A percentile compares a stretch with the other conserved stretches of the same genome.
phyloP scores from a whole-genome alignment of 2,329 filamentous ascomycete genomes.

The Neodidymelliopsis sp. region DNA sequence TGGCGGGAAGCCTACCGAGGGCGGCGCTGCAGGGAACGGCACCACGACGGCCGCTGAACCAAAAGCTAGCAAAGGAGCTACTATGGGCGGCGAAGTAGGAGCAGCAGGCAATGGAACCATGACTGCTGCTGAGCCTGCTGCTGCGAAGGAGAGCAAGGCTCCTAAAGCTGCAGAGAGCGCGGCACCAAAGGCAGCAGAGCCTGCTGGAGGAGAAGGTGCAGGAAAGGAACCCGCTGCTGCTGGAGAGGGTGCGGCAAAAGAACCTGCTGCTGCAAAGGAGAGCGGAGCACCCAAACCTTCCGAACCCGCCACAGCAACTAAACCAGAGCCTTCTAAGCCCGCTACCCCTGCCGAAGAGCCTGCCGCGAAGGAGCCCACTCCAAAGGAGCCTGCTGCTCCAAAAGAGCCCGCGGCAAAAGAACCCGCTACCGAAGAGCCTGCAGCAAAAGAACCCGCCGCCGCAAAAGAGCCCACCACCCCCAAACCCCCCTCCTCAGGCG shows the following conservation, averaged over 20 bases:
- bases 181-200: constrained; percentile 8
- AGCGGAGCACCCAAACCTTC: too few species aligned
- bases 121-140: constrained; percentile 1
- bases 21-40: constrained; percentile 8
- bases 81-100: neutral
- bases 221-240: too few species aligned
- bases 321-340: constrained; percentile 13
- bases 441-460: neutral
- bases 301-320: constrained; percentile 8
- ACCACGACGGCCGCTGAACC: constrained; percentile 11
- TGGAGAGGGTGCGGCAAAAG: constrained; percentile 9
- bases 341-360: constrained; percentile 4
- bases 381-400: neutral
- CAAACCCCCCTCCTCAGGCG: constrained; percentile 10
- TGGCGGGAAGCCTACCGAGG: neutral
- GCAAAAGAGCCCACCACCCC: neutral
- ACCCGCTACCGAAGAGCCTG: neutral
- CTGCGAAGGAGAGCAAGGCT: constrained; percentile 6
- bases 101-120: constrained; percentile 9
- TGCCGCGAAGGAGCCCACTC: neutral
- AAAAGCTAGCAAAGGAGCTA: constrained; percentile 2
- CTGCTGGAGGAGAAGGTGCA: constrained; percentile 9
- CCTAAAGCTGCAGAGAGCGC: constrained; percentile 12
- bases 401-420: neutral
- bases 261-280: constrained; percentile 13